phyloP scores from a whole-genome alignment of 352 stramenopile genomes.

The Phytophthora macrochlamydospora region DNA sequence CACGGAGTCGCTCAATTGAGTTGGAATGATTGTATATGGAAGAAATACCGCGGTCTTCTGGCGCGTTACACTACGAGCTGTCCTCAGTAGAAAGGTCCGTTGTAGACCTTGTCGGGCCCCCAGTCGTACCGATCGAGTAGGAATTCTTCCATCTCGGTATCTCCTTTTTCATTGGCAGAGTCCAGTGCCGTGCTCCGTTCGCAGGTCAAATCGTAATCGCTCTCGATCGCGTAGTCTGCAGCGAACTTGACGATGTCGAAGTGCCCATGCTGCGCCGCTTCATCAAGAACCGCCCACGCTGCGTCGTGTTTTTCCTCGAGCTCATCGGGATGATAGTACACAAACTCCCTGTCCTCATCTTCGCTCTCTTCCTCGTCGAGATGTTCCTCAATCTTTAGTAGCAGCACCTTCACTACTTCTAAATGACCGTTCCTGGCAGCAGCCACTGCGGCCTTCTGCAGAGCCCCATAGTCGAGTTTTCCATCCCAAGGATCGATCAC shows the following conservation, averaged over 20 bases:
- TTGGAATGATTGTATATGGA: too few relatives aligned
- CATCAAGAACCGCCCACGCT: constrained; percentile 1
- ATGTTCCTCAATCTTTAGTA: background rate
- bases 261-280: background rate
- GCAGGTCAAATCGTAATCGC: too few relatives aligned
- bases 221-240: background rate
- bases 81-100: too few relatives aligned
- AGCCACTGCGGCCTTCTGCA: constrained; percentile 2
- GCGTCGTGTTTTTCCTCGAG: background rate
- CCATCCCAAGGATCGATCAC: constrained; percentile 3
- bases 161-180: too few relatives aligned
- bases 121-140: too few relatives aligned
- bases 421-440: constrained; percentile 2
- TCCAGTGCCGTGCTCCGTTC: too few relatives aligned
- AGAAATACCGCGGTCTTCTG: too few relatives aligned
- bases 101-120: too few relatives aligned
- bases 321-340: background rate
- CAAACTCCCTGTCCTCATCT: background rate
- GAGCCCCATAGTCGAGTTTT: background rate
- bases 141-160: too few relatives aligned
- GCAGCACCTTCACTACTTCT: constrained; percentile 7
- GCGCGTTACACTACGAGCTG: too few relatives aligned
- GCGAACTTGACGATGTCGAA: constrained; percentile 3
- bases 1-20: too few relatives aligned
- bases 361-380: background rate